Conservation (phyloP, 139 green algal species). For the Diplosphaera chodatii region DNA sequence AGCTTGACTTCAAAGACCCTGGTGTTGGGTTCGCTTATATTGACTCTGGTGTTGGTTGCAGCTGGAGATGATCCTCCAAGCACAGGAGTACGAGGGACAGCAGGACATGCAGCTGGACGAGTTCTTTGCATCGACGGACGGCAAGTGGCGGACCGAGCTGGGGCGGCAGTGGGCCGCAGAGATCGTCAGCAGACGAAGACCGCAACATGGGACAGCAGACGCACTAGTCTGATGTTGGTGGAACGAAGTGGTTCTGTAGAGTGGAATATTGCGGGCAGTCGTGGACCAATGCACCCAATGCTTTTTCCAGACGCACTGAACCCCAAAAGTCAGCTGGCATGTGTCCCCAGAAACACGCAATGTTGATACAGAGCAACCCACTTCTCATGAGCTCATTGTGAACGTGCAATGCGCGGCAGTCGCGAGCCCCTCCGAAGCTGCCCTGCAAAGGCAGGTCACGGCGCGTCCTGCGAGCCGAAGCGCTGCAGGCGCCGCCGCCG, state of each 20-base stretch:
- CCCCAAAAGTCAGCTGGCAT: no score
- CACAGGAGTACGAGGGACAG: conserved; percentile 76
- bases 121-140: conserved; percentile 80
- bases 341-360: no score
- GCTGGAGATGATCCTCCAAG: conserved; percentile 78
- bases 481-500: conserved; percentile 14
- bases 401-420: no score
- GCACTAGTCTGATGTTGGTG: no score
- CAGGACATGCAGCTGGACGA: conserved; percentile 65
- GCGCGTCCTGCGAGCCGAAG: conserved; percentile 11
- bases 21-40: neutral
- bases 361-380: no score
- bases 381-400: no score
- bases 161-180: conserved; percentile 53
- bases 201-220: neutral
- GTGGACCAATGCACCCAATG: no score
- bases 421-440: no score
- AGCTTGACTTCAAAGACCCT: no score
- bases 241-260: no score
- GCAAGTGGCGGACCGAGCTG: conserved; percentile 64
- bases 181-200: conserved; percentile 6
- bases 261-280: no score
- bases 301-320: no score
- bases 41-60: conserved; percentile 9
- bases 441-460: neutral